Percentiles rank a stretch among this genome's conserved stretches.
Conservation (phyloP, 192 early-diverging fungal species). For the Piromyces finnis region DNA sequence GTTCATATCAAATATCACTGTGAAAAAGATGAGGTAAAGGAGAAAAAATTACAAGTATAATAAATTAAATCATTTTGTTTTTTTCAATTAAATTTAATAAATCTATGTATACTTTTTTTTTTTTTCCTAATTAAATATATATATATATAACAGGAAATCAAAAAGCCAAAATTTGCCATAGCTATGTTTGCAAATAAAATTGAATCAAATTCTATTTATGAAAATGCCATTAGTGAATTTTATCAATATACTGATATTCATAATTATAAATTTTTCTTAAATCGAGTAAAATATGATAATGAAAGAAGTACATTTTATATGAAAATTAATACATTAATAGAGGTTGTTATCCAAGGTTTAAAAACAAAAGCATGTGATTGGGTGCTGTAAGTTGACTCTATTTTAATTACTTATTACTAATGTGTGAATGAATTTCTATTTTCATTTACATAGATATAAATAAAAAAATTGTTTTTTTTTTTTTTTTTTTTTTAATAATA, state of each 20-base stretch:
- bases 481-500: too few species aligned
- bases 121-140: too few species aligned
- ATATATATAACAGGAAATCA: not conserved
- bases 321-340: not conserved
- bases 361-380: not conserved
- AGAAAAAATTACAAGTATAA: too few species aligned
- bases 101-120: too few species aligned
- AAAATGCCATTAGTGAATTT: not conserved
- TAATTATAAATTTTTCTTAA: not conserved
- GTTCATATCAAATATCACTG: not conserved
- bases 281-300: not conserved
- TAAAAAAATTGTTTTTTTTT: too few species aligned
- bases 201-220: not conserved
- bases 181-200: not conserved
- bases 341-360: not conserved
- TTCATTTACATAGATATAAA: too few species aligned
- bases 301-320: not conserved
- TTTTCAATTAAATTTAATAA: too few species aligned
- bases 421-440: too few species aligned
- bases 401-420: too few species aligned
- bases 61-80: too few species aligned
- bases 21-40: not conserved
- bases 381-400: not conserved
- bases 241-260: not conserved
- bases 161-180: not conserved